Evolutionary conservation across 2,329 filamentous ascomycete genomes (phyloP).

Genomic region (Thelonectria olida): DNA sequence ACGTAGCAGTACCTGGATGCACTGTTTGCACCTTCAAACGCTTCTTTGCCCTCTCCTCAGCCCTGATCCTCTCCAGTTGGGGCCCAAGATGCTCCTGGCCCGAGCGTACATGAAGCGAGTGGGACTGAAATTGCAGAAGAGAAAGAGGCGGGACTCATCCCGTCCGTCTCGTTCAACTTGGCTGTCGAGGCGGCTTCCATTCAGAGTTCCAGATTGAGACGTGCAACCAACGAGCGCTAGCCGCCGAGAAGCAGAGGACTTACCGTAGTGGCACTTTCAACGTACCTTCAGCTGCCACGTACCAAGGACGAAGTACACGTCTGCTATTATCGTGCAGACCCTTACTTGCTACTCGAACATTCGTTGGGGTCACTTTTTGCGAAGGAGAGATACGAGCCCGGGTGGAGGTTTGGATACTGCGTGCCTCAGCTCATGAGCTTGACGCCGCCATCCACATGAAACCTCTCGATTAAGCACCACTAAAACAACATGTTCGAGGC

Average conservation of each 20-base stretch:
- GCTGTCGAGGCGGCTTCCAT: conserved; percentile 36
- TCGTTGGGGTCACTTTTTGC: too few species aligned
- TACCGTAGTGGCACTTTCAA: conserved; percentile 13
- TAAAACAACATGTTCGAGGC: conserved; percentile 4
- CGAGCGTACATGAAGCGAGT: conserved; percentile 44
- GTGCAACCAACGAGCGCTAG: conserved; percentile 9
- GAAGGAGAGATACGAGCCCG: neutral
- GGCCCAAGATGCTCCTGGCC: conserved; percentile 34
- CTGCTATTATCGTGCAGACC: neutral
- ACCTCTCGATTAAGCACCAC: neutral
- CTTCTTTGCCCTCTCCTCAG: neutral
- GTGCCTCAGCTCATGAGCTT: neutral
- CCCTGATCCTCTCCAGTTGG: too few species aligned
- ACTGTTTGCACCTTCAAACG: neutral
- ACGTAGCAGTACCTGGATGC: too few species aligned
- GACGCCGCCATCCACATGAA: neutral
- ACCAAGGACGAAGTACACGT: neutral
- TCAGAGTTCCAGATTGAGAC: conserved; percentile 22
- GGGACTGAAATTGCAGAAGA: conserved; percentile 43
- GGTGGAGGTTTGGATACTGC: neutral
- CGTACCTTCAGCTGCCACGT: conserved; percentile 10
- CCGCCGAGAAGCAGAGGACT: neutral
- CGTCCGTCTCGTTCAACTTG: conserved; percentile 28
- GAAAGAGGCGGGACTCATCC: conserved; percentile 13
- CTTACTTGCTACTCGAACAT: too few species aligned